Conservation (phyloP, 805 yeast genomes). For the Zygosaccharomyces siamensis region DNA sequence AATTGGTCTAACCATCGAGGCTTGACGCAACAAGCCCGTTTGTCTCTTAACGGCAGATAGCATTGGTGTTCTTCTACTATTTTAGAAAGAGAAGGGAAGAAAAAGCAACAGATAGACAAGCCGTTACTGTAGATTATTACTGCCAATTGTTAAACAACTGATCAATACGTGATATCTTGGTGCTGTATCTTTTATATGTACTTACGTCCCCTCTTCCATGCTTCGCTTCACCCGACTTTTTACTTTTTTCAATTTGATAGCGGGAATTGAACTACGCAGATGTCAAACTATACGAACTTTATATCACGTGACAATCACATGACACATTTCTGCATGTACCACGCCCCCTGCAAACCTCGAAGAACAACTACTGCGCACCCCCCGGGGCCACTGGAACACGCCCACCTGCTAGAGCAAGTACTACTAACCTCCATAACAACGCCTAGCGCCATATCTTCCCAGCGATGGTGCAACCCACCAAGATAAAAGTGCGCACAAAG, state of each 20-base stretch:
- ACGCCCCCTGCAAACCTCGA: too few relatives aligned
- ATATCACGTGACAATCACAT: not conserved
- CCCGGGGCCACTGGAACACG: too few relatives aligned
- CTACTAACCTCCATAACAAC: too few relatives aligned
- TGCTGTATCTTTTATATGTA: not conserved
- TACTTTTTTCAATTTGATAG: not conserved
- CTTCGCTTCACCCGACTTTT: slow-evolving; percentile 6
- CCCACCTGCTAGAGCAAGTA: too few relatives aligned
- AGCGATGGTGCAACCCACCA: too few relatives aligned
- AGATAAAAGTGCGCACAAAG: too few relatives aligned
- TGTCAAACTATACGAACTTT: not conserved
- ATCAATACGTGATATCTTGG: not conserved
- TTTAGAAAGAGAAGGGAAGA: not conserved
- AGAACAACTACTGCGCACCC: too few relatives aligned
- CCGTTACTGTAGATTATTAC: too few relatives aligned
- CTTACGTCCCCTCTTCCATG: slow-evolving; percentile 4
- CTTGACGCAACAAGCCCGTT: slow-evolving; percentile 1
- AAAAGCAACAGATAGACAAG: not conserved
- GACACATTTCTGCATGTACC: too few relatives aligned
- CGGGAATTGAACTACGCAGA: slow-evolving; percentile 8
- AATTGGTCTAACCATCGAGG: slow-evolving; percentile 1
- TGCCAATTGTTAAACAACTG: too few relatives aligned
- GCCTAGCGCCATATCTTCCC: too few relatives aligned
- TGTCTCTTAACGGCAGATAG: slow-evolving; percentile 13
- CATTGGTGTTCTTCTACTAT: slow-evolving; percentile 3